phyloP scores from a whole-genome alignment of 768 basidiomycete genomes.

The Kwoniella newhampshirensis region DNA sequence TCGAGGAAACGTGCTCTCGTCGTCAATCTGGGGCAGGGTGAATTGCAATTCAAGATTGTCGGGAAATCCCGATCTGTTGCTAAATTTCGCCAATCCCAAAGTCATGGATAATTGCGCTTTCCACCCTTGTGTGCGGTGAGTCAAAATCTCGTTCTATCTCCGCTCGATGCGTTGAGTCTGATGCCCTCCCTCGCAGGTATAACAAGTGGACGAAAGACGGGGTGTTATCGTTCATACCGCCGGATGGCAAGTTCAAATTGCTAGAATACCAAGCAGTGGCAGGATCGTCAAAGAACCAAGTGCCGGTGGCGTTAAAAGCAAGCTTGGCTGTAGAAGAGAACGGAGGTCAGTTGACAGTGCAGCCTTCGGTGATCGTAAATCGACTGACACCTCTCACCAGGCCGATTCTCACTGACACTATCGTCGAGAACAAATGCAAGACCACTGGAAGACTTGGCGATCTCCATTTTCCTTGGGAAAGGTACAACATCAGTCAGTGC shows the following conservation, averaged over 20 bases:
- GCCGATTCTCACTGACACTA: conserved; percentile 51
- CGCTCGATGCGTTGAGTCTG: no score
- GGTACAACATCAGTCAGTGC: conserved; percentile 73
- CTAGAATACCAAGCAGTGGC: conserved; percentile 73
- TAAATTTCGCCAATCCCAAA: conserved; percentile 73
- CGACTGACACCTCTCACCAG: conserved; percentile 18
- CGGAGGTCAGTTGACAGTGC: conserved; percentile 57
- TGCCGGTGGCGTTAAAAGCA: conserved; percentile 41
- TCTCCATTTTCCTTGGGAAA: conserved; percentile 74
- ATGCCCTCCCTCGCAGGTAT: no score
- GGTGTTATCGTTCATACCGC: conserved; percentile 84
- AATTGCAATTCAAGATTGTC: conserved; percentile 68
- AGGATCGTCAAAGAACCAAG: conserved; percentile 5
- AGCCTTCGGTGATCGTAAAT: background rate
- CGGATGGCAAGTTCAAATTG: conserved; percentile 82
- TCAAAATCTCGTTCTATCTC: no score
- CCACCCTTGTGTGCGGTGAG: conserved; percentile 87
- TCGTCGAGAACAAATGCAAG: conserved; percentile 52
- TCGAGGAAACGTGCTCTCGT: conserved; percentile 66
- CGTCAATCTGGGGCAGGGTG: conserved; percentile 73
- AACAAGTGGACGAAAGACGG: conserved; percentile 76
- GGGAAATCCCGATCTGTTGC: conserved; percentile 85
- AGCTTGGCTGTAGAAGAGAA: conserved; percentile 53
- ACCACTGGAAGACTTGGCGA: conserved; percentile 67
- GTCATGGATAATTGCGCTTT: conserved; percentile 77